Conservation (phyloP, 805 yeast genomes). For the Candida awuae region DNA sequence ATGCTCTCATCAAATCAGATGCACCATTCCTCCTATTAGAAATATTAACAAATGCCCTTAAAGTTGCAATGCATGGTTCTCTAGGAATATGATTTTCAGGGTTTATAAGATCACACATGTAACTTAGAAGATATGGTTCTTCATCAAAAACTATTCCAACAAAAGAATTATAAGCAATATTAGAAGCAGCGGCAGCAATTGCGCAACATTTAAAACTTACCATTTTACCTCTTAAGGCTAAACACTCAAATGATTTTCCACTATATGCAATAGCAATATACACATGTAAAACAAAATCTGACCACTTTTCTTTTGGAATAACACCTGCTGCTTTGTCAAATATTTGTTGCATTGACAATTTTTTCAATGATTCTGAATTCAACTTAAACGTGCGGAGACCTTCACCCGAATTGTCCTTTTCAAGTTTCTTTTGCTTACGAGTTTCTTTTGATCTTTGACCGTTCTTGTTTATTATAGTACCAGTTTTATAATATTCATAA, state of each 20-base stretch:
- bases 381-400: slow-evolving; percentile 47
- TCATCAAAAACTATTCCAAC: slow-evolving; percentile 61
- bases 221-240: slow-evolving; percentile 49
- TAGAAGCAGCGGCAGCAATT: slow-evolving; percentile 53
- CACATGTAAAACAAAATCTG: slow-evolving; percentile 53
- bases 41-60: slow-evolving; percentile 61
- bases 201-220: slow-evolving; percentile 60
- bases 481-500: slow-evolving; percentile 42
- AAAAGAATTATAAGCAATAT: slow-evolving; percentile 48
- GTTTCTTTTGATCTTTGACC: not conserved
- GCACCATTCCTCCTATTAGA: slow-evolving; percentile 64
- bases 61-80: slow-evolving; percentile 50
- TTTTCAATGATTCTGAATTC: slow-evolving; percentile 48
- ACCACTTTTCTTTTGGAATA: slow-evolving; percentile 58
- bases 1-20: slow-evolving; percentile 63
- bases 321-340: slow-evolving; percentile 50
- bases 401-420: slow-evolving; percentile 24
- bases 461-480: slow-evolving; percentile 9
- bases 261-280: slow-evolving; percentile 68
- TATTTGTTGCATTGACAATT: slow-evolving; percentile 50
- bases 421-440: slow-evolving; percentile 13
- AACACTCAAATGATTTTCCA: slow-evolving; percentile 41
- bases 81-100: slow-evolving; percentile 51
- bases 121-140: slow-evolving; percentile 62
- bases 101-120: slow-evolving; percentile 63